Evolutionary conservation across 2,329 filamentous ascomycete species (phyloP).

Genomic region (Paraphaeosphaeria minitans): DNA sequence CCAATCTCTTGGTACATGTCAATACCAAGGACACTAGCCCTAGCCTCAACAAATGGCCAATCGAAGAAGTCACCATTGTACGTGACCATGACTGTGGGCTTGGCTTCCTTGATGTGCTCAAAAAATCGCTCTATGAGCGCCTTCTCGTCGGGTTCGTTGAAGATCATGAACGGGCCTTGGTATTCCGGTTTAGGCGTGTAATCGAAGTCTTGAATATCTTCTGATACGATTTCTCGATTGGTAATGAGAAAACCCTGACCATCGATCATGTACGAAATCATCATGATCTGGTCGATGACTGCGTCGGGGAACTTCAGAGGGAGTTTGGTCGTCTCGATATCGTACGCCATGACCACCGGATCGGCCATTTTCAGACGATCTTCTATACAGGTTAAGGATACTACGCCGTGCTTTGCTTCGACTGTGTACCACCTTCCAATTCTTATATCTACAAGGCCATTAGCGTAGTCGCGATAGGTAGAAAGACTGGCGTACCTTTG

Average conservation of each 20-base stretch:
- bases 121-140: slow-evolving; percentile 89
- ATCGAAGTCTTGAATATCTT: slow-evolving; percentile 97
- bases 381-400: slow-evolving; percentile 82
- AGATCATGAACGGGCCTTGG: slow-evolving; percentile 92
- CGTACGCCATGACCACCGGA: slow-evolving; percentile 97
- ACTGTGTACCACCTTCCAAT: slow-evolving; percentile 98
- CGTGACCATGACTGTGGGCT: slow-evolving; percentile 96
- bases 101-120: slow-evolving; percentile 89
- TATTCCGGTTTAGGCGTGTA: slow-evolving; percentile 98
- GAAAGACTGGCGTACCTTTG: slow-evolving; percentile 62
- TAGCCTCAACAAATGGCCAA: slow-evolving; percentile 96
- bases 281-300: slow-evolving; percentile 96
- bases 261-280: slow-evolving; percentile 99
- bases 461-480: slow-evolving; percentile 9
- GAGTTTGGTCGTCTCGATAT: slow-evolving; percentile 97
- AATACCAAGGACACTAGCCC: slow-evolving; percentile 91
- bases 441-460: slow-evolving; percentile 71
- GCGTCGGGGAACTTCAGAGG: slow-evolving; percentile 97
- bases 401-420: slow-evolving; percentile 87
- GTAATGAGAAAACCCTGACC: slow-evolving; percentile 97
- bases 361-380: slow-evolving; percentile 89
- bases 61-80: slow-evolving; percentile 99
- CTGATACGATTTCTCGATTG: slow-evolving; percentile 95
- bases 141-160: slow-evolving; percentile 96
- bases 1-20: slow-evolving; percentile 99